These are phyloP conservation scores for Paspalum notatum DNA, from an alignment of 176 grass and related monocot genomes.

Conservation along the genomic window DNA sequence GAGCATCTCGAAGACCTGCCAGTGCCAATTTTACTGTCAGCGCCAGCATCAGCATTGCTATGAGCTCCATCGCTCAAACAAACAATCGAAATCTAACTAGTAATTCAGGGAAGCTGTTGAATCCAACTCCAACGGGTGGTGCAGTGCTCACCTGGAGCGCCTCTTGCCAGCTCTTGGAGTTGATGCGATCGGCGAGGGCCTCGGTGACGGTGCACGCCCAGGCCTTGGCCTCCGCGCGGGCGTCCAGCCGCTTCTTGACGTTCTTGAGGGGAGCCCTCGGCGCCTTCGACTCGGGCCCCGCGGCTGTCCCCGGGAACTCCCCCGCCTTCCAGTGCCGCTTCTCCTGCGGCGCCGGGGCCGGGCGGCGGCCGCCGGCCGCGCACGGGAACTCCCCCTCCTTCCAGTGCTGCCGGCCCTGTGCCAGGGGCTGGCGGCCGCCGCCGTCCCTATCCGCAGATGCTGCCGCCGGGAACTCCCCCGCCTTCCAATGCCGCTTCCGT, in stretches of 20 bases:
- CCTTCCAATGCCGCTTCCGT: slow-evolving; percentile 64
- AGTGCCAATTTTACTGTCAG: not conserved
- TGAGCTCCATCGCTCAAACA: not conserved
- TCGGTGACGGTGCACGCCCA: slow-evolving; percentile 96
- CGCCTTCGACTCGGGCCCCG: not conserved
- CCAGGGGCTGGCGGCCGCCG: not conserved
- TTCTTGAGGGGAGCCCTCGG: slow-evolving; percentile 60
- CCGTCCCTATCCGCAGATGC: not conserved
- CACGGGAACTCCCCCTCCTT: slow-evolving; percentile 53
- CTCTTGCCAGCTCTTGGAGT: slow-evolving; percentile 60
- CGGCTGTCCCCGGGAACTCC: slow-evolving; percentile 44
- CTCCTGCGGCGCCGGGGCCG: not conserved
- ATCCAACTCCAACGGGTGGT: not conserved
- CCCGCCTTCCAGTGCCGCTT: slow-evolving; percentile 72
- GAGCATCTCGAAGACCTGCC: slow-evolving; percentile 80
- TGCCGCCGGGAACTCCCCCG: slow-evolving; percentile 51
- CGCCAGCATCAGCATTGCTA: not conserved
- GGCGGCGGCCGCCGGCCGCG: not conserved
- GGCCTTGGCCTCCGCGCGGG: slow-evolving; percentile 56
- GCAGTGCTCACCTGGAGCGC: slow-evolving; percentile 65
- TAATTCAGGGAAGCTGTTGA: not conserved
- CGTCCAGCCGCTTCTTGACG: slow-evolving; percentile 71
- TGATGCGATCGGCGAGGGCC: slow-evolving; percentile 66
- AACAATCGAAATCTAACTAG: not conserved
- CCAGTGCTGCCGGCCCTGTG: slow-evolving; percentile 50